phyloP scores from a whole-genome alignment of 2,329 filamentous ascomycete genomes.

The Paecilomyces formosus region DNA sequence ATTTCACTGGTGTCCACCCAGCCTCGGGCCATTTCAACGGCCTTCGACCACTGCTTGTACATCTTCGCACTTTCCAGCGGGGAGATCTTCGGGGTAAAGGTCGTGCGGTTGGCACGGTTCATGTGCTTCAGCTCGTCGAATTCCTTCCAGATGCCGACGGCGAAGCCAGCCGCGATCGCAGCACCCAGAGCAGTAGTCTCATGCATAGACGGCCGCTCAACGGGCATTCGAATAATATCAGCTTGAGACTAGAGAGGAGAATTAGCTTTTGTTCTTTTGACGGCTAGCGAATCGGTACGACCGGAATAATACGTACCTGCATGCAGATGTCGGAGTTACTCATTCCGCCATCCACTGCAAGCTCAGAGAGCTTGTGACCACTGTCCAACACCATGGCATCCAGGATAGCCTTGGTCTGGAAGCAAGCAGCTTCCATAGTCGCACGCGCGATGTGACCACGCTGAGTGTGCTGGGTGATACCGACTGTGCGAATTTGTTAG shows the following conservation, averaged over 20 bases:
- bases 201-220: conserved; percentile 78
- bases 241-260: conserved; percentile 59
- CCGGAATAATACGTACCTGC: conserved; percentile 48
- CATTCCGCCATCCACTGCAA: conserved; percentile 85
- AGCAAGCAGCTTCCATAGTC: conserved; percentile 84
- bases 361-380: conserved; percentile 62
- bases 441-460: conserved; percentile 81
- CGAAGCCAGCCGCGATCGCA: conserved; percentile 82
- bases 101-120: conserved; percentile 60
- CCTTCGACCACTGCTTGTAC: conserved; percentile 67
- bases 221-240: conserved; percentile 74
- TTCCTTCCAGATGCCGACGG: conserved; percentile 68
- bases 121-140: conserved; percentile 67
- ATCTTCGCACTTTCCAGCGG: conserved; percentile 52
- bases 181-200: conserved; percentile 86
- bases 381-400: conserved; percentile 87
- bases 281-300: background rate
- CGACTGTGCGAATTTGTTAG: conserved; percentile 43
- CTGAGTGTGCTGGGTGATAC: conserved; percentile 77
- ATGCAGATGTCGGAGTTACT: conserved; percentile 83
- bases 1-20: conserved; percentile 44
- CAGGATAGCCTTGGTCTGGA: conserved; percentile 85
- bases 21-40: conserved; percentile 70
- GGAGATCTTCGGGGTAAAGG: conserved; percentile 61
- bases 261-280: background rate